Conservation (phyloP, 2,329 filamentous ascomycete genomes). For the Beauveria caledonica region DNA sequence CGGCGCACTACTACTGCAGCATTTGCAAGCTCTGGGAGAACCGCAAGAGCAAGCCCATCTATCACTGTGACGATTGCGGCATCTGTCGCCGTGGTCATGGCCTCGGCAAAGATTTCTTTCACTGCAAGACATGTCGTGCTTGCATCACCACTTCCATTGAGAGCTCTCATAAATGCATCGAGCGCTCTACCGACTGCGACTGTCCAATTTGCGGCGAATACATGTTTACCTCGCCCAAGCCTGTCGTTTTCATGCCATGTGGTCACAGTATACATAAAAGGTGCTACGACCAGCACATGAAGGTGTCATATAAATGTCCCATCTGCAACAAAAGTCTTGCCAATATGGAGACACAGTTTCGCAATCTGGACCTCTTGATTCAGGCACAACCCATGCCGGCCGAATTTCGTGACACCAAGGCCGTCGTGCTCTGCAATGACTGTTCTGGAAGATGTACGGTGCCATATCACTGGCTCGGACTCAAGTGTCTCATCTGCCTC, state of each 20-base stretch:
- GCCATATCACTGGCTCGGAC: slow-evolving; percentile 86
- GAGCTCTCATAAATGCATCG: slow-evolving; percentile 84
- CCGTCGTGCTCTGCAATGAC: slow-evolving; percentile 87
- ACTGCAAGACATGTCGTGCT: slow-evolving; percentile 95
- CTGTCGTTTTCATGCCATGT: slow-evolving; percentile 90
- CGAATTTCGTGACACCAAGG: slow-evolving; percentile 71
- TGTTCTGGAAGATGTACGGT: slow-evolving; percentile 83
- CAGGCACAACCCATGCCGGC: slow-evolving; percentile 84
- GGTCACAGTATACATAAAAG: slow-evolving; percentile 91
- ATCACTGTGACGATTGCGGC: slow-evolving; percentile 92
- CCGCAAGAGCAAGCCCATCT: slow-evolving; percentile 81
- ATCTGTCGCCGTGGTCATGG: slow-evolving; percentile 89
- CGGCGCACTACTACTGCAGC: slow-evolving; percentile 85
- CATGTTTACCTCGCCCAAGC: slow-evolving; percentile 83
- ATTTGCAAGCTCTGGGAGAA: slow-evolving; percentile 98
- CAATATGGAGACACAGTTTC: slow-evolving; percentile 95
- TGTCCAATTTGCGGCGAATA: slow-evolving; percentile 97
- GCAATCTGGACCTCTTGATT: slow-evolving; percentile 82
- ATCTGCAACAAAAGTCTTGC: slow-evolving; percentile 94
- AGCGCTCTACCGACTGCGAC: slow-evolving; percentile 87
- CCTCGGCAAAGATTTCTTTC: slow-evolving; percentile 92
- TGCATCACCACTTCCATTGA: slow-evolving; percentile 87
- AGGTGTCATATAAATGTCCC: slow-evolving; percentile 87
- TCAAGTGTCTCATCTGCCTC: slow-evolving; percentile 72
- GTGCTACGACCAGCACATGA: slow-evolving; percentile 84